A percentile compares a stretch with the other conserved stretches of the same genome.
Evolutionary conservation across 208 protist genomes (phyloP).

Genomic region (Strigomonas culicis): DNA sequence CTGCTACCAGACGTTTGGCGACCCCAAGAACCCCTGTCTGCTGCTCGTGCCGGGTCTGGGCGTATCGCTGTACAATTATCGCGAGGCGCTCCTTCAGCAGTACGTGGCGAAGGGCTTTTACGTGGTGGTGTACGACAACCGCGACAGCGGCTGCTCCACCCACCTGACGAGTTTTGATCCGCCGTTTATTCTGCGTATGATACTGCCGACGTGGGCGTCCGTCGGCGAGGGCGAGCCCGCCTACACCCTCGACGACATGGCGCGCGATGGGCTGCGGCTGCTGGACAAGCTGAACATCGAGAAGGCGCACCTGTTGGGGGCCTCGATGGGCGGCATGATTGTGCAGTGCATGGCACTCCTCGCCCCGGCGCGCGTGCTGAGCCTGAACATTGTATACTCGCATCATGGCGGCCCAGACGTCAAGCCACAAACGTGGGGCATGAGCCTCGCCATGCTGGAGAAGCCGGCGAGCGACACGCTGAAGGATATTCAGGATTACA

Average conservation of each 20-base stretch:
- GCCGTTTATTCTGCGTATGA: conserved; percentile 31
- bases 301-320: conserved; percentile 54
- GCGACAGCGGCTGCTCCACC: conserved; percentile 65
- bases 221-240: conserved; percentile 33
- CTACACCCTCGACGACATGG: conserved; percentile 75
- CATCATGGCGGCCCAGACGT: conserved; percentile 42
- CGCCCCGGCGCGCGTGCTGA: conserved; percentile 36
- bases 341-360: conserved; percentile 61
- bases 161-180: conserved; percentile 35
- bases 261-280: conserved; percentile 45
- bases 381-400: conserved; percentile 48
- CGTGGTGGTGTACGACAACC: conserved; percentile 78
- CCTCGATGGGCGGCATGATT: conserved; percentile 82
- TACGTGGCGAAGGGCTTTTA: conserved; percentile 41
- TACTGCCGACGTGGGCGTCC: conserved; percentile 42
- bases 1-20: conserved; percentile 63
- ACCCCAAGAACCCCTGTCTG: conserved; percentile 43
- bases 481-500: conserved; percentile 43
- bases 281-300: conserved; percentile 42
- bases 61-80: conserved; percentile 17
- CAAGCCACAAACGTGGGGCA: conserved; percentile 29
- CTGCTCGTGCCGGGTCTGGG: conserved; percentile 55
- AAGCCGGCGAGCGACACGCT: conserved; percentile 24
- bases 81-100: conserved; percentile 23
- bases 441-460: conserved; percentile 36